Evolutionary conservation across 352 stramenopile genomes (phyloP).

Genomic region (Phytophthora melonis): DNA sequence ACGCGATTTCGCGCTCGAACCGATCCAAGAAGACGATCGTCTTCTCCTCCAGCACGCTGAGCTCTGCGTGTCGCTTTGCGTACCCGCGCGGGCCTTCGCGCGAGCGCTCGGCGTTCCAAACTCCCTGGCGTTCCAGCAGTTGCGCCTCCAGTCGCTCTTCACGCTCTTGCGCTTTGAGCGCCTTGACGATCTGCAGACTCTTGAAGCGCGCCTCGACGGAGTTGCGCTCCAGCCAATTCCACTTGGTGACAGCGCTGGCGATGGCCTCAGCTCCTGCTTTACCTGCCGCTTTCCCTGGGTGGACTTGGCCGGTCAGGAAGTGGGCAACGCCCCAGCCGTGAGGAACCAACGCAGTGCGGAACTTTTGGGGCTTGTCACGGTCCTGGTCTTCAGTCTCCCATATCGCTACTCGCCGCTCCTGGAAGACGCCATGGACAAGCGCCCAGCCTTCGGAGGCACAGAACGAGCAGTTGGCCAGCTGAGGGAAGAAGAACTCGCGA

Average conservation of each 20-base stretch:
- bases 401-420: slow-evolving; percentile 49
- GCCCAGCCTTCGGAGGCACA: slow-evolving; percentile 78
- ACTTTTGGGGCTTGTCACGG: slow-evolving; percentile 19
- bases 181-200: slow-evolving; percentile 68
- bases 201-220: slow-evolving; percentile 82
- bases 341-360: slow-evolving; percentile 48
- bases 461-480: slow-evolving; percentile 63
- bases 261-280: slow-evolving; percentile 5
- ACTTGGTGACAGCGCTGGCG: slow-evolving; percentile 28
- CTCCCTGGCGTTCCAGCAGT: slow-evolving; percentile 70
- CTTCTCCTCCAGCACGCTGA: slow-evolving; percentile 72
- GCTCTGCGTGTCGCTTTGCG: slow-evolving; percentile 68
- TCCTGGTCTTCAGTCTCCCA: slow-evolving; percentile 21
- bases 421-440: slow-evolving; percentile 82
- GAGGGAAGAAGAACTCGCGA: slow-evolving; percentile 60
- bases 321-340: slow-evolving; percentile 85
- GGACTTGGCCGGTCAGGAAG: slow-evolving; percentile 61
- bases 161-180: slow-evolving; percentile 73
- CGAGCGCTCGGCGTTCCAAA: slow-evolving; percentile 66
- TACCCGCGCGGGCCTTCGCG: slow-evolving; percentile 79
- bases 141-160: slow-evolving; percentile 73
- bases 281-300: slow-evolving; percentile 13
- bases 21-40: slow-evolving; percentile 56
- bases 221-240: slow-evolving; percentile 74
- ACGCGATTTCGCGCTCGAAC: slow-evolving; percentile 51